Conservation (phyloP, 805 yeast species). For the Metschnikowia orientalis region DNA sequence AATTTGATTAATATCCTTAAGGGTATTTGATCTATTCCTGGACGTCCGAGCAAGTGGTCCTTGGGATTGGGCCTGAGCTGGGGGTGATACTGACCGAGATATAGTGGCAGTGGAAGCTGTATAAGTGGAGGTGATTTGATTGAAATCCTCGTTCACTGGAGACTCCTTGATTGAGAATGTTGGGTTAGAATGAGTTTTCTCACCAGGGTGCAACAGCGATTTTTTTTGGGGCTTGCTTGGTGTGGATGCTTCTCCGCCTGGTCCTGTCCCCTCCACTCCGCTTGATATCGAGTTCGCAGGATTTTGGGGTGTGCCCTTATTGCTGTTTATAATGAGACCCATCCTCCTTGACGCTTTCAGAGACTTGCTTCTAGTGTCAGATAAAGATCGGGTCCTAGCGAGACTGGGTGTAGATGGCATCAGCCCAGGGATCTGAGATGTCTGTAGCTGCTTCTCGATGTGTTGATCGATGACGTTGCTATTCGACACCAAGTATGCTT, state of each 20-base stretch:
- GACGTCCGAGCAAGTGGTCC: slow-evolving; percentile 15
- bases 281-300: too few relatives aligned
- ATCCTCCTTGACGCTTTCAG: slow-evolving; percentile 70
- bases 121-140: slow-evolving; percentile 2
- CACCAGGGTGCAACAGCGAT: slow-evolving; percentile 10
- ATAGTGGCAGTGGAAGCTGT: slow-evolving; percentile 5
- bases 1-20: slow-evolving; percentile 32
- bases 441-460: slow-evolving; percentile 15
- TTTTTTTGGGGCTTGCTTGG: slow-evolving; percentile 17
- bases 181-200: slow-evolving; percentile 2
- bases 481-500: slow-evolving; percentile 36
- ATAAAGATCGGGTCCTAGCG: slow-evolving; percentile 27
- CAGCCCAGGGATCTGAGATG: slow-evolving; percentile 5
- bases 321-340: slow-evolving; percentile 62
- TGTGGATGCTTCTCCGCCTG: slow-evolving; percentile 6
- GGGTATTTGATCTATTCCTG: slow-evolving; percentile 34
- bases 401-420: slow-evolving; percentile 16
- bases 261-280: too few relatives aligned
- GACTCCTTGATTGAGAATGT: background rate
- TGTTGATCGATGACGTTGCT: slow-evolving; percentile 24
- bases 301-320: slow-evolving; percentile 15
- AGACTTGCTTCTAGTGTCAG: slow-evolving; percentile 40
- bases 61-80: slow-evolving; percentile 1
- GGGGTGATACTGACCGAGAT: slow-evolving; percentile 12
- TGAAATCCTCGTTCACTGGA: slow-evolving; percentile 1